Base-by-base conservation (phyloP, 768 basidiomycete genomes). In the Xerocomellus dryophilus region DNA sequence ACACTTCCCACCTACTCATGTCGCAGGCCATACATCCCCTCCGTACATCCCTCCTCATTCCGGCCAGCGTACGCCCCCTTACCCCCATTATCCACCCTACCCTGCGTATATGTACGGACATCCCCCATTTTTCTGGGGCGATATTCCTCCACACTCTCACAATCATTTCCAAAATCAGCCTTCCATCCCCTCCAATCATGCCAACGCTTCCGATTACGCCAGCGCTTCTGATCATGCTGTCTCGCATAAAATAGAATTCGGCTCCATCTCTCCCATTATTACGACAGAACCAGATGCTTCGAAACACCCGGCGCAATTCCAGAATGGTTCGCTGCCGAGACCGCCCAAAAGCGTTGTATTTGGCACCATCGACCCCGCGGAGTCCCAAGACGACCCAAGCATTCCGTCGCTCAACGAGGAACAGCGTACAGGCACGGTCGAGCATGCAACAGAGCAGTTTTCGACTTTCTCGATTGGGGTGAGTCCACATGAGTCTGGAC, bases 401-500 rank as follows among this genome's bases (percentile, higher is more conserved):
- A 3, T 20, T 27, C 15, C 46, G 1, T 29, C 42, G 7, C 23
- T 12, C 15, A 36, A 21, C 14, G 54, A 55, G 12, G 61, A 59
- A 31, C 53, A 43, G n/a, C 59, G n/a, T 14, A 32, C 61, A 14
- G 54, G 57, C 32, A 31, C 54, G 0, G 43, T 66, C 21, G 62
- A 56, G 17, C 68, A 64, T 34, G 46, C 48, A 20, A 51, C 47
- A 17, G 71, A 74, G 51, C 66, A 66, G 17, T 70, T 74, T 56
- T 57, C 71, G 23, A 51, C 69, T 4, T 78, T 81, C 53, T 74
- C 75, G 8, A 76, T 82, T 34, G 82, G 82, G 0, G 57, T 82
- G 4, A 53, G 64, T 8, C 76, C 73, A 15, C 66, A 73, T 2
- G 74, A 78, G 32, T 57, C 63, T 17, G 68, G 65, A 9, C 70